phyloP scores from a whole-genome alignment of 495 filamentous ascomycete species.

The Penicillium turbatum region DNA sequence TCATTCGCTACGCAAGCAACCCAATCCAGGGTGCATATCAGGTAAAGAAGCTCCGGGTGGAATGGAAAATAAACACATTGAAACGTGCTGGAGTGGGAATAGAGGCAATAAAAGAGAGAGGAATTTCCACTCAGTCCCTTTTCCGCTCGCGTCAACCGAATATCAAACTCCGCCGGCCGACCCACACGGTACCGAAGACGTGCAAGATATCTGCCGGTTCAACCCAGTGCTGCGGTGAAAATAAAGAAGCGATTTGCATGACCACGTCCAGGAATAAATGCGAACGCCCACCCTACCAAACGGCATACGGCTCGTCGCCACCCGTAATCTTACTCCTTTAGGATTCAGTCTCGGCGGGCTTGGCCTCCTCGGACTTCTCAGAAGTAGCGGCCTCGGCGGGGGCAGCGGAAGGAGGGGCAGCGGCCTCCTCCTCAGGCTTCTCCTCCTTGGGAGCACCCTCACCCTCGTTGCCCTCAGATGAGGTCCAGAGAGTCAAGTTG shows the following conservation, averaged over 20 bases:
- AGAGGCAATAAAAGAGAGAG: slow-evolving; percentile 49
- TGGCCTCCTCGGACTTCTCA: slow-evolving; percentile 43
- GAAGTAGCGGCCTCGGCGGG: slow-evolving; percentile 34
- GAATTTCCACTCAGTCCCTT: slow-evolving; percentile 47
- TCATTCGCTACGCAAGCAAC: slow-evolving; percentile 13
- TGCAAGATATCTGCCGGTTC: slow-evolving; percentile 41
- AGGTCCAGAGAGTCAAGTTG: slow-evolving; percentile 99
- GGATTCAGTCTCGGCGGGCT: slow-evolving; percentile 40
- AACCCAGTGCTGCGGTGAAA: slow-evolving; percentile 40
- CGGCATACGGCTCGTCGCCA: slow-evolving; percentile 21
- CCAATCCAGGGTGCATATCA: slow-evolving; percentile 2
- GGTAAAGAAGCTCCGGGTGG: slow-evolving; percentile 6
- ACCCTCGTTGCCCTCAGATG: slow-evolving; percentile 82
- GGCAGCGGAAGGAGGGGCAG: slow-evolving; percentile 29
- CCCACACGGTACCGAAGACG: slow-evolving; percentile 40
- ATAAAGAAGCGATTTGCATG: slow-evolving; percentile 40
- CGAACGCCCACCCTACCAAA: slow-evolving; percentile 33
- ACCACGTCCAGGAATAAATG: slow-evolving; percentile 41
- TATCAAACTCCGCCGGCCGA: slow-evolving; percentile 50
- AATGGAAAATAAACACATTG: slow-evolving; percentile 43
- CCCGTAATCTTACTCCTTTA: slow-evolving; percentile 21
- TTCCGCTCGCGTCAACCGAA: slow-evolving; percentile 46
- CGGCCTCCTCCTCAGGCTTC: slow-evolving; percentile 55
- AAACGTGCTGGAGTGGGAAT: slow-evolving; percentile 49
- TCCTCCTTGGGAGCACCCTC: slow-evolving; percentile 67